Evolutionary conservation across 2,329 filamentous ascomycete genomes (phyloP), one percentile per base, ranked within the genome.

Genomic region (Fusarium sp.): DNA sequence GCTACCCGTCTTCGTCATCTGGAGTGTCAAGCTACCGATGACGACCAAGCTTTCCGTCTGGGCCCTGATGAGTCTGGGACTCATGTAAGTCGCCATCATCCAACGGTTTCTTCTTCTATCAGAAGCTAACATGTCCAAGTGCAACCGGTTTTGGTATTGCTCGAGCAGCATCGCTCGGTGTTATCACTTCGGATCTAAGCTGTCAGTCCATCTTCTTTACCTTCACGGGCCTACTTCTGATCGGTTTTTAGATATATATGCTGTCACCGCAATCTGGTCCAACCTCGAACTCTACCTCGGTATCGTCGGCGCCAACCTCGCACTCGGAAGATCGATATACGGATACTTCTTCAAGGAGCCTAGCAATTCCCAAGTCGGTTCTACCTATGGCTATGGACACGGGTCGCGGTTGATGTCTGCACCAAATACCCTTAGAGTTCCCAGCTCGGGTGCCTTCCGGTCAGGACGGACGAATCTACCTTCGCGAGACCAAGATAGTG

Each of bases 241-340:
- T 2, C 3, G 1, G 3, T 20, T 13, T 20, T 8, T 16, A 80
- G 78, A 75, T 62, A 69, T 75, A 7, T 80, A 78, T 45, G 75
- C 73, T 40, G 77, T 78, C 13, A 76, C 78, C 3, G 80, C 79
- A 29, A 79, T 81, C 41, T 82, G 79, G 79, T 80, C 77, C 14
- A 76, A 81, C 12, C 67, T 81, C 46, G 81, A 82, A 65, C 76
- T 79, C 0, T 77, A 77, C 25, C 70, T 82, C 1, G 81, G 79
- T 27, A 80, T 82, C 20, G 75, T 80, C 9, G 79, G 77, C n/a
- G 80, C 71, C 30, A 77, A 77, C 22, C 74, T 77, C 8, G 65
- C 71, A 9, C 65, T 73, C 7, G 61, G 71, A n/a, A 66, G 71
- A 20, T 73, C 71, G 2, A 70, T 73, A 24, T 72, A 61, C n/a